Base-by-base conservation (phyloP, 2,329 filamentous ascomycete species). In the Stromatinia cepivora region DNA sequence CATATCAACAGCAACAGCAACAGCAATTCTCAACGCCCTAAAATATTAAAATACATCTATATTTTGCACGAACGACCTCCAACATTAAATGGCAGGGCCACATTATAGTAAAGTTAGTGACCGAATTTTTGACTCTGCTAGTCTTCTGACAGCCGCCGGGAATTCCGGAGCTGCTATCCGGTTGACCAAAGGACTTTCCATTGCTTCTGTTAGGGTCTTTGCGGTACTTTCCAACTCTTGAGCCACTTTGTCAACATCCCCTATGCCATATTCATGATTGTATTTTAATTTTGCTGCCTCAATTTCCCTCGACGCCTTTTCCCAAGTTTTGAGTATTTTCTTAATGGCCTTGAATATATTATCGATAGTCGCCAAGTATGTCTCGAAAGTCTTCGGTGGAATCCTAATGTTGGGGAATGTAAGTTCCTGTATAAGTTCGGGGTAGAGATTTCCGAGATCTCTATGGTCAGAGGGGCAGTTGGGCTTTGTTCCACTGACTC, bases 321-420 rank as follows among this genome's bases (percentile, higher is more conserved):
- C 31, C 59, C 59, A 63, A 25, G 11, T 36, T 31, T 50, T 50
- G 31, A 63, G 63, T 63, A 50, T 34, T 25, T 28, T 11, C 31
- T 25, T 17, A 31, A 25, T 50, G 22, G 7, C 31, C 22, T 50
- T 63, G 9, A 45, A 11, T 50, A 63, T 36, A 34, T 50, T 7
- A 17, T 13, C 4, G 13, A 10, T 34, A 13, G 42, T 13, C 36
- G 59, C 31, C 31, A 13, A 20, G 25, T 63, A 63, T 25, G 11
- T 25, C 4, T 36, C 4, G 22, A 63, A 50, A 9, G 45, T 36
- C 4, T 36, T 15, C 10, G 13, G 45, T 25, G 31, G 28, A 17
- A 63, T 10, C 13, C 48, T 17, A 34, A 36, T 20, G 7, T 1
- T 48, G 25, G 45, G 13, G 28, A 25, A 25, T 8, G 10, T 4